Evolutionary conservation across 2,329 filamentous ascomycete genomes (phyloP).

Genomic region (Alternaria sp.): DNA sequence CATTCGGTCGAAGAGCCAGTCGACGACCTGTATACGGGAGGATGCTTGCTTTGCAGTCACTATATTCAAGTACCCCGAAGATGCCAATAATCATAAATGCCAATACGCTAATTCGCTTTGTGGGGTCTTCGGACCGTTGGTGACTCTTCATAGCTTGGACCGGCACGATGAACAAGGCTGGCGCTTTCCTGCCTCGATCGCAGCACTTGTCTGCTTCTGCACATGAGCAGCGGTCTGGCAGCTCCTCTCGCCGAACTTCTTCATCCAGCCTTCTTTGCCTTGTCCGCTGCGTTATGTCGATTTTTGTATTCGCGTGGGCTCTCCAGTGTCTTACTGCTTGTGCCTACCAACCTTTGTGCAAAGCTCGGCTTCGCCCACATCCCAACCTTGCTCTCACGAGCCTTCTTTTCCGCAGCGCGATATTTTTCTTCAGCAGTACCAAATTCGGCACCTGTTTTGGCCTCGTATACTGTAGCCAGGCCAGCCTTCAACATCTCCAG

Average conservation of each 20-base stretch:
- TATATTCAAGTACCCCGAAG: not conserved
- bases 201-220: conserved; percentile 3
- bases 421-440: conserved; percentile 72
- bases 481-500: conserved; percentile 88
- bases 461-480: conserved; percentile 91
- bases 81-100: conserved; percentile 3
- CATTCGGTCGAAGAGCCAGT: conserved; percentile 3
- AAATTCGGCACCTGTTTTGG: conserved; percentile 88
- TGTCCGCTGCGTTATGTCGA: conserved; percentile 58
- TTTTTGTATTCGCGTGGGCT: conserved; percentile 90
- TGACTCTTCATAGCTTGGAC: conserved; percentile 8
- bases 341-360: conserved; percentile 56
- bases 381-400: conserved; percentile 53
- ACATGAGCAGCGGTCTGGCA: not conserved
- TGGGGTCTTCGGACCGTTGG: conserved; percentile 16
- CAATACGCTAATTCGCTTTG: conserved; percentile 11
- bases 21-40: not conserved
- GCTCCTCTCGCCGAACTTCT: not conserved
- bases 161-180: conserved; percentile 7
- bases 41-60: not conserved
- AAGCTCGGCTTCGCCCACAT: conserved; percentile 72
- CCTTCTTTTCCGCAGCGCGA: conserved; percentile 68
- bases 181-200: conserved; percentile 11
- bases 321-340: conserved; percentile 68
- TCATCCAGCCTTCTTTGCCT: conserved; percentile 46